phyloP scores from a whole-genome alignment of 1,139 yeast genomes.

The Scheffersomyces segobiensis region DNA sequence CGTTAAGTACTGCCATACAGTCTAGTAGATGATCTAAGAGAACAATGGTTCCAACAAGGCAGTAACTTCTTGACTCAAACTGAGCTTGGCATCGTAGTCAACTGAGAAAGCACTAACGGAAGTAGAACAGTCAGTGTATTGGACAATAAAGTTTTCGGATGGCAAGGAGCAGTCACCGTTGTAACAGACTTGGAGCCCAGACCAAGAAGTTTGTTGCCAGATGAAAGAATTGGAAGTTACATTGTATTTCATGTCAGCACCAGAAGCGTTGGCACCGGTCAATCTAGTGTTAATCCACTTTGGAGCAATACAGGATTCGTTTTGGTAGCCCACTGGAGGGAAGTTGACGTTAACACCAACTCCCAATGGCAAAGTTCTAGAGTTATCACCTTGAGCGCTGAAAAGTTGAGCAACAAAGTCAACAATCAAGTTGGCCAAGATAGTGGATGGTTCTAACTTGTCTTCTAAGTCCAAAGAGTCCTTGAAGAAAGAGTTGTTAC shows the following conservation, averaged over 20 bases:
- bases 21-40: background rate
- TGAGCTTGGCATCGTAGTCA: slow-evolving; percentile 42
- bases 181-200: slow-evolving; percentile 26
- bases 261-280: slow-evolving; percentile 35
- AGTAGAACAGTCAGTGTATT: slow-evolving; percentile 27
- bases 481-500: slow-evolving; percentile 44
- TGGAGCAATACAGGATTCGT: slow-evolving; percentile 37
- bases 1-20: background rate
- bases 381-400: slow-evolving; percentile 26
- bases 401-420: slow-evolving; percentile 41
- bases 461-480: slow-evolving; percentile 36
- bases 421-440: slow-evolving; percentile 39
- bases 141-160: slow-evolving; percentile 29
- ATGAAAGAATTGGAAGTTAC: slow-evolving; percentile 28
- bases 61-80: slow-evolving; percentile 26
- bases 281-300: slow-evolving; percentile 39
- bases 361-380: slow-evolving; percentile 40
- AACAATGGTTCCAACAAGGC: slow-evolving; percentile 24
- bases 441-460: slow-evolving; percentile 36
- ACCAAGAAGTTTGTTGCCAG: slow-evolving; percentile 10
- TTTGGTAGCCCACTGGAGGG: slow-evolving; percentile 41
- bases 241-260: slow-evolving; percentile 31
- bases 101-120: slow-evolving; percentile 41
- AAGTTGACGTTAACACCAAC: slow-evolving; percentile 51
- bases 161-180: slow-evolving; percentile 40